Percentiles rank a stretch among this genome's conserved stretches.
These are phyloP conservation scores for Aspergillus saccharolyticus DNA, from an alignment of 495 filamentous ascomycete genomes.

Conservation along the genomic window DNA sequence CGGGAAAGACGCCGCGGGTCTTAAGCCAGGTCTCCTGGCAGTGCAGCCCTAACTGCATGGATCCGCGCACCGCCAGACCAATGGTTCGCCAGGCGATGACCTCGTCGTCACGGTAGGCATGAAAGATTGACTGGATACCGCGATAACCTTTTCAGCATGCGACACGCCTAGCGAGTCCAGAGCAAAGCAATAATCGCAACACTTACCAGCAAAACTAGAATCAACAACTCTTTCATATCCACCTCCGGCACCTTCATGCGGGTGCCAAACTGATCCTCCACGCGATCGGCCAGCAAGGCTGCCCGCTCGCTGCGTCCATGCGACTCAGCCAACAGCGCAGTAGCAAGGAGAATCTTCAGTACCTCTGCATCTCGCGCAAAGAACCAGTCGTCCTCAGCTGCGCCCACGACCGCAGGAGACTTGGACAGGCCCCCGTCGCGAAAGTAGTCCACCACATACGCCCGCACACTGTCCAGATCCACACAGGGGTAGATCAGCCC, in stretches of 20 bases:
- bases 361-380: slow-evolving; percentile 63
- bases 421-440: slow-evolving; percentile 41
- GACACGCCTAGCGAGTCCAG: no score
- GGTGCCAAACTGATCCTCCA: slow-evolving; percentile 59
- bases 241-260: slow-evolving; percentile 58
- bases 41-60: slow-evolving; percentile 74
- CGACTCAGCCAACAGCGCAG: slow-evolving; percentile 63
- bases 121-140: slow-evolving; percentile 62
- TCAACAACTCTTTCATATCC: slow-evolving; percentile 63
- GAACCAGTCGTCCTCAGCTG: slow-evolving; percentile 48
- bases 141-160: not conserved
- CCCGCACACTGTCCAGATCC: slow-evolving; percentile 57
- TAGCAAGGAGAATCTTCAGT: slow-evolving; percentile 73
- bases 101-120: slow-evolving; percentile 76
- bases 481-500: slow-evolving; percentile 81
- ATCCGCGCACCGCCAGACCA: slow-evolving; percentile 64
- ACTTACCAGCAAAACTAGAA: slow-evolving; percentile 63
- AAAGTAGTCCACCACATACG: slow-evolving; percentile 41
- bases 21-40: slow-evolving; percentile 64
- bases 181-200: not conserved
- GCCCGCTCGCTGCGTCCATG: slow-evolving; percentile 71
- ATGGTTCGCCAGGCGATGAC: slow-evolving; percentile 71
- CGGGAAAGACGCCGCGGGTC: slow-evolving; percentile 49
- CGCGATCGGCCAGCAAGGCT: slow-evolving; percentile 62
- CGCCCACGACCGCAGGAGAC: slow-evolving; percentile 29